A percentile compares a stretch with the other conserved stretches of the same genome.
These are phyloP conservation scores for Candida coleopterorum DNA, from an alignment of 805 yeast genomes.

Conservation along the genomic window DNA sequence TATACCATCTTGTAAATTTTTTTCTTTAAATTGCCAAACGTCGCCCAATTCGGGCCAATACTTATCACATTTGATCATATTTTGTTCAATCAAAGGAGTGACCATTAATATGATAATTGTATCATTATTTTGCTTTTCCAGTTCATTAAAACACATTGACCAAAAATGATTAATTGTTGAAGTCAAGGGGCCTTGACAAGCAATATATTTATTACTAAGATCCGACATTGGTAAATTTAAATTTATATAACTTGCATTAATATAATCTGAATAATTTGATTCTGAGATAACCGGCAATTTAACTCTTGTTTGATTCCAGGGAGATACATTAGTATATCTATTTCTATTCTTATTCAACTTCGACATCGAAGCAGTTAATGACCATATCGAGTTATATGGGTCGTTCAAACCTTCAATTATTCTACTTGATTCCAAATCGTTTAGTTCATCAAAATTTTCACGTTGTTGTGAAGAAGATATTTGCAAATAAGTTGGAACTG, in stretches of 20 bases:
- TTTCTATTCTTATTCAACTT: constrained; percentile 17
- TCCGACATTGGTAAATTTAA: constrained; percentile 1
- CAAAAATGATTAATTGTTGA: constrained; percentile 43
- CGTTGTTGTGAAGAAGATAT: constrained; percentile 7
- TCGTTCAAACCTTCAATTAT: constrained; percentile 8
- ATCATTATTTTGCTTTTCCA: constrained; percentile 22
- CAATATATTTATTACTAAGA: constrained; percentile 41
- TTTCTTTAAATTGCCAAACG: constrained; percentile 16
- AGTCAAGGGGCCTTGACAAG: constrained; percentile 62
- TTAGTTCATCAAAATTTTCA: constrained; percentile 11
- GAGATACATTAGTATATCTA: constrained; percentile 37
- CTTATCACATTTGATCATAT: constrained; percentile 34
- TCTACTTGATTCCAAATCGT: constrained; percentile 12
- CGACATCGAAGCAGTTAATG: constrained; percentile 9
- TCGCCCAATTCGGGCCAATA: constrained; percentile 36
- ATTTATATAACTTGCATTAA: constrained; percentile 31
- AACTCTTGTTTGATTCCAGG: constrained; percentile 36
- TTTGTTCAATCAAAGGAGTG: constrained; percentile 48
- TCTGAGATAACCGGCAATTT: constrained; percentile 17
- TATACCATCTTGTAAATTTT: constrained; percentile 18
- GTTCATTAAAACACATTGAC: constrained; percentile 40
- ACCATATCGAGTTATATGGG: constrained; percentile 9
- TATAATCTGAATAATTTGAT: constrained; percentile 23
- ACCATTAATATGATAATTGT: constrained; percentile 33
- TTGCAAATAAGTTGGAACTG: neutral